Evolutionary conservation across 179 eudicot genomes (phyloP), one percentile per base, ranked within the genome.

Genomic region (Beta macrorhiza): DNA sequence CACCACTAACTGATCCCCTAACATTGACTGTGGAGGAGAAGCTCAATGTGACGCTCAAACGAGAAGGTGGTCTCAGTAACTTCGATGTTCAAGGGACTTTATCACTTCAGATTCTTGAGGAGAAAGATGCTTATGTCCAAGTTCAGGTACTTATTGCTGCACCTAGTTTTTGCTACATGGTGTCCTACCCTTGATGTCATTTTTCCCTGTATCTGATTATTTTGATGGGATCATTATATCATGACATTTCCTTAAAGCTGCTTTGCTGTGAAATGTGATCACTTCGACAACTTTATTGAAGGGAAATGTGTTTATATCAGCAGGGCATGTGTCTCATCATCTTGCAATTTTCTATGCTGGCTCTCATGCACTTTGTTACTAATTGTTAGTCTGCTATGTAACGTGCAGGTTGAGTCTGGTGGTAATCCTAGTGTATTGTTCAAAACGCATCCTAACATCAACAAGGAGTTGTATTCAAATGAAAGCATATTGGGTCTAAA

Each of bases 371-470:
- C 6, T 51, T 45, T 63, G 19, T 8, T 12, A 7, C 49, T 58
- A 7, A 58, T 47, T 19, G 32, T 67, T 61, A 52, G 53, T 74
- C 53, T 74, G 16, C 13, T 61, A 67, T 72, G 78, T 51, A 51
- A 78, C 68, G 55, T 82, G 76, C 91, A 96, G 99, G 89, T 96
- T 80, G 99, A 92, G 85, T 83, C 94, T 64, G 91, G 96, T 82
- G 97, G 91, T 47, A 91, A 91, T 87, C 95, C 92, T 72, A 89
- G 87, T 83, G 84, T 96, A 63, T 69, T 88, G 75, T 94, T 94
- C 86, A 94, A 96, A 90, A 91, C 99, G 1, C 99, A 96, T 76
- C 99, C 99, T 80, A 96, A 96, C 79, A 92, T 96, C 83, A 96
- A 91, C 88, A 94, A 90, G 85, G 99, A 94, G 68, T 77, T 91